Conservation (phyloP, 345 rosid genomes). For the Pistacia vera region DNA sequence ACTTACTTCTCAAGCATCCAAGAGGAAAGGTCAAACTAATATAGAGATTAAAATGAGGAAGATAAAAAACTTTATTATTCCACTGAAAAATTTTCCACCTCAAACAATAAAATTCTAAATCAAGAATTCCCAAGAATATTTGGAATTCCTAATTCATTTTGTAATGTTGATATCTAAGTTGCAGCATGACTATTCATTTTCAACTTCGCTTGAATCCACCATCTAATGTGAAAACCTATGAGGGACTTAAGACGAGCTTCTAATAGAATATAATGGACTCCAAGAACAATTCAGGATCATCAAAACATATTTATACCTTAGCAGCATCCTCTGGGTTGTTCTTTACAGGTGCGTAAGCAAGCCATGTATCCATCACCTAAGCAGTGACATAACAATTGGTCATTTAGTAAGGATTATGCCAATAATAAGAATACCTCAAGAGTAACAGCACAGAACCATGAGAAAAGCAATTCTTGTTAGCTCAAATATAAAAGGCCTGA, state of each 20-base stretch:
- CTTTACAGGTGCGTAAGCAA: slow-evolving; percentile 95
- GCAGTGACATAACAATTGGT: not conserved
- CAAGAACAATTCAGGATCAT: slow-evolving; percentile 2
- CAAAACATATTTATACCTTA: slow-evolving; percentile 46
- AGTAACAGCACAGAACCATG: slow-evolving; percentile 8
- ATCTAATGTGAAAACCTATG: not conserved
- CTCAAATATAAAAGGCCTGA: not conserved
- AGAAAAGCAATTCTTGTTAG: not conserved
- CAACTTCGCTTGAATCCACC: not conserved
- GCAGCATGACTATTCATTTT: not conserved
- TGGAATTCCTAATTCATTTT: not conserved
- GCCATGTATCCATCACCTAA: slow-evolving; percentile 86
- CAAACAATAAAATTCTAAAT: not conserved
- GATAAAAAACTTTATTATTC: too few species aligned
- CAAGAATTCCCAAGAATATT: not conserved
- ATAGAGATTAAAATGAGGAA: not conserved
- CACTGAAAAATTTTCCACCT: not conserved
- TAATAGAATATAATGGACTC: not conserved
- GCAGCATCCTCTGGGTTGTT: slow-evolving; percentile 96
- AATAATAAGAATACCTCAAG: not conserved
- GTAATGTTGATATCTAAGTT: not conserved
- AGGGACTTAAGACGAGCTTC: slow-evolving; percentile 1
- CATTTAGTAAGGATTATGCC: not conserved
- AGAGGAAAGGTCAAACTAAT: not conserved
- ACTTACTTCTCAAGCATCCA: not conserved